phyloP scores from a whole-genome alignment of 2,329 filamentous ascomycete species.

The Monosporascus sp. region DNA sequence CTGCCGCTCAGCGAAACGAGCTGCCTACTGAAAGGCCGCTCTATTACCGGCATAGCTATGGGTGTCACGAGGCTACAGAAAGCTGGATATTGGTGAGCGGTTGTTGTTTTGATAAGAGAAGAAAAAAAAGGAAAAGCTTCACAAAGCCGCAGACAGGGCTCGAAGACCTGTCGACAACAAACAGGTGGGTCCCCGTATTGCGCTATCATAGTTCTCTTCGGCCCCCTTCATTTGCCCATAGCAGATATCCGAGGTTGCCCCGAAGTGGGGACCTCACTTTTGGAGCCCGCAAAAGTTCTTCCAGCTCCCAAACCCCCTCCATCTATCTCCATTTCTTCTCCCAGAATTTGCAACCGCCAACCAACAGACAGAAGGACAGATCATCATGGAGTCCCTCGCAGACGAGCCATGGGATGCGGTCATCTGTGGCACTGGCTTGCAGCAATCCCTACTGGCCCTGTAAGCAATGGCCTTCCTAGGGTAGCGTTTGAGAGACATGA shows the following conservation, averaged over 20 bases:
- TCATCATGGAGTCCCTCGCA: constrained; percentile 65
- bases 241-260: no score
- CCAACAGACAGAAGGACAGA: constrained; percentile 32
- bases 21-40: constrained; percentile 26
- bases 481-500: constrained; percentile 26
- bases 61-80: constrained; percentile 19
- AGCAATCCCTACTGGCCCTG: constrained; percentile 76
- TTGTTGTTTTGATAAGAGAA: constrained; percentile 14
- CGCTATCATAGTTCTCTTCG: neutral
- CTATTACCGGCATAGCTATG: constrained; percentile 27
- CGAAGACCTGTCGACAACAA: neutral
- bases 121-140: constrained; percentile 8
- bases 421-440: constrained; percentile 71
- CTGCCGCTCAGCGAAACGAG: constrained; percentile 27
- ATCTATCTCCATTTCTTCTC: constrained; percentile 6
- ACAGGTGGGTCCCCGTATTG: neutral
- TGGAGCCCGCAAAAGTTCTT: neutral
- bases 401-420: constrained; percentile 75
- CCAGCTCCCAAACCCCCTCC: constrained; percentile 1
- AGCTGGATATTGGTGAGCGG: constrained; percentile 22
- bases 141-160: neutral
- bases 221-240: no score
- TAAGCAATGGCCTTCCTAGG: constrained; percentile 36
- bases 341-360: constrained; percentile 2
- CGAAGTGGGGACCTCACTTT: no score